Base-by-base conservation (phyloP, 1,139 yeast genomes). In the Debaryomyces psychrophilus region DNA sequence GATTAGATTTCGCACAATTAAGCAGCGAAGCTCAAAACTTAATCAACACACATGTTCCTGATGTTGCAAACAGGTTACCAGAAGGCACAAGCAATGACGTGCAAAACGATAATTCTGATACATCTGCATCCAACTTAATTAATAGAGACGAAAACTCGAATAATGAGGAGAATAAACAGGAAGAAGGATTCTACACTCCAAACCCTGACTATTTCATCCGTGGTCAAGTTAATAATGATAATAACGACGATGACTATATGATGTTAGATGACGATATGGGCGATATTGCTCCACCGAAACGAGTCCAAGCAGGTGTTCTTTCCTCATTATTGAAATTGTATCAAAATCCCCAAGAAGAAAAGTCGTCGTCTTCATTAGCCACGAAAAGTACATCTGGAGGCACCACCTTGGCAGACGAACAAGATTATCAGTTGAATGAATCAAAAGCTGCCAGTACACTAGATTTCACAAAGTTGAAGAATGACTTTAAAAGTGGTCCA, bases 271-370 rank as follows among this genome's bases (percentile, higher is more conserved):
- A 68, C 31, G 71, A 67, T 41, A 87, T 79, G 45, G 66, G 57
- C 3, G 66, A 71, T 48, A 73, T 87, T 6, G 82, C 89, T 0
- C 90, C 92, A 0, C 95, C 96, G 0, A 70, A 76, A 37, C 80
- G 79, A 44, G 90, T 88, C 5, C 85, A 85, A 53, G 89, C 90
- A 23, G 97, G 97, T 60, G 92, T 90, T 14, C 74, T 90, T 29
- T 87, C 96, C 0, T 82, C 92, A 1, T 71, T 90, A 51, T 71
- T 90, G 51, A 79, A 83, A 54, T 72, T 90, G 45, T 88, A 89
- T 57, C 84, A 80, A 50, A 64, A 68, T 47, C 71, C 68, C 0
- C 60, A 64, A n/a, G 71, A 65, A 8, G 52, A 46, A 14, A 68
- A 65, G 46, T 69, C 76, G 1, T 44, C 61, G 18, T 52, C 65